Percentiles rank a stretch among this genome's conserved stretches.
Evolutionary conservation across 306 rosid genomes (phyloP).

Genomic region (Trifolium subterraneum): DNA sequence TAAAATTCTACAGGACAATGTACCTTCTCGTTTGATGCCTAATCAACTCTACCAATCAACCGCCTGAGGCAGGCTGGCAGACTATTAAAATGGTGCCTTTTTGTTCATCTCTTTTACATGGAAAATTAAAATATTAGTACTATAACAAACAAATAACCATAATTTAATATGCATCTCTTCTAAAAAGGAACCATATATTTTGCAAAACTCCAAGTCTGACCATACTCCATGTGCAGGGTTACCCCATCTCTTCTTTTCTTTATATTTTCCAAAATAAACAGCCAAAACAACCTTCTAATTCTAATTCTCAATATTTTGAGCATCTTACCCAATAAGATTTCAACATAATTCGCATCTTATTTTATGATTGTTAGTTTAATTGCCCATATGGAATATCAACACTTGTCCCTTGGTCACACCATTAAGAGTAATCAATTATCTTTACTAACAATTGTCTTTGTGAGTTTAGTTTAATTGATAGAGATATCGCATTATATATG

Average conservation of each 20-base stretch:
- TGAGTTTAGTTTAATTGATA: too few relatives aligned
- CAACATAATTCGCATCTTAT: slow-evolving; percentile 37
- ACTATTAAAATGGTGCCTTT: slow-evolving; percentile 27
- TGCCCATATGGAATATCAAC: neutral
- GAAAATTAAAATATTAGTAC: slow-evolving; percentile 31
- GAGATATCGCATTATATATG: too few relatives aligned
- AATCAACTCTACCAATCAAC: slow-evolving; percentile 41
- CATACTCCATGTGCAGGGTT: slow-evolving; percentile 81
- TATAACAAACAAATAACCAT: slow-evolving; percentile 33
- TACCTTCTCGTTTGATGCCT: slow-evolving; percentile 34
- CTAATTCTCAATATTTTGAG: slow-evolving; percentile 32
- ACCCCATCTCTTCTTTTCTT: slow-evolving; percentile 50
- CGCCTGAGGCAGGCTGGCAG: slow-evolving; percentile 48
- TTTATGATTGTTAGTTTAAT: slow-evolving; percentile 25
- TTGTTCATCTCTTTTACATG: slow-evolving; percentile 3
- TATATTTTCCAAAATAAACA: slow-evolving; percentile 45
- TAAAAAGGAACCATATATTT: slow-evolving; percentile 45
- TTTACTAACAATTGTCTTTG: too few relatives aligned
- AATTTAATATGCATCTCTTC: slow-evolving; percentile 32
- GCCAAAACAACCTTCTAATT: slow-evolving; percentile 60
- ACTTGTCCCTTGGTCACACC: slow-evolving; percentile 8
- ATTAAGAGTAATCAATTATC: slow-evolving; percentile 26
- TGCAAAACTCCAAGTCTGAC: slow-evolving; percentile 63
- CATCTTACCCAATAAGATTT: slow-evolving; percentile 50
- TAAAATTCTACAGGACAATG: slow-evolving; percentile 24